Conservation (phyloP, 768 basidiomycete species). For the Phlegmacium glaucopus region DNA sequence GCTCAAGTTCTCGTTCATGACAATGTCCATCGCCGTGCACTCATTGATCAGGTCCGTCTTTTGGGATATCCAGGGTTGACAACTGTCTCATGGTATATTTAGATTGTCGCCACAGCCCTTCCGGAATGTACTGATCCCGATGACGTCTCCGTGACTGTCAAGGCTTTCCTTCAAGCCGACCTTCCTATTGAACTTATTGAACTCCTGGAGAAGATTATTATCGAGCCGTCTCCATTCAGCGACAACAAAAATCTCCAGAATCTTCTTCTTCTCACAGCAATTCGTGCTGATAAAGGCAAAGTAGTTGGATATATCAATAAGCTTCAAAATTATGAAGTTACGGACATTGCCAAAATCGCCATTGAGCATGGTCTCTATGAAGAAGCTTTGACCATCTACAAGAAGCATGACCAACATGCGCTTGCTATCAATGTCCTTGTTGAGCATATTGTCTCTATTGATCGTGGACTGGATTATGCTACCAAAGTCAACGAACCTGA, state of each 20-base stretch:
- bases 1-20: constrained; percentile 87
- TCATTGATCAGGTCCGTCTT: constrained; percentile 80
- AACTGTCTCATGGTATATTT: constrained; percentile 1
- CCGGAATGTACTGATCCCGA: constrained; percentile 98
- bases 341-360: constrained; percentile 95
- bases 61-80: neutral
- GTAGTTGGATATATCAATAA: constrained; percentile 98
- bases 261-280: constrained; percentile 89
- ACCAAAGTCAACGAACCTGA: constrained; percentile 95
- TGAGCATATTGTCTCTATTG: constrained; percentile 96
- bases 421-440: constrained; percentile 97
- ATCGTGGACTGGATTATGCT: constrained; percentile 94
- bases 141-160: constrained; percentile 97
- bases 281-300: constrained; percentile 97
- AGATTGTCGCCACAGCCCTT: constrained; percentile 93
- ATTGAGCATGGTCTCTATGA: constrained; percentile 95
- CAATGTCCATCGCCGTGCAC: constrained; percentile 87
- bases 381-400: constrained; percentile 96
- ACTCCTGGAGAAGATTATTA: constrained; percentile 96
- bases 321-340: constrained; percentile 90
- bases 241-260: constrained; percentile 98
- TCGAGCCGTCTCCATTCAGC: constrained; percentile 95
- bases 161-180: constrained; percentile 96
- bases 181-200: constrained; percentile 97
- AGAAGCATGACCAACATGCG: constrained; percentile 94